These are phyloP conservation scores for Pestalotiopsis sp. DNA, from an alignment of 2,329 filamentous ascomycete genomes.

Conservation along the genomic window DNA sequence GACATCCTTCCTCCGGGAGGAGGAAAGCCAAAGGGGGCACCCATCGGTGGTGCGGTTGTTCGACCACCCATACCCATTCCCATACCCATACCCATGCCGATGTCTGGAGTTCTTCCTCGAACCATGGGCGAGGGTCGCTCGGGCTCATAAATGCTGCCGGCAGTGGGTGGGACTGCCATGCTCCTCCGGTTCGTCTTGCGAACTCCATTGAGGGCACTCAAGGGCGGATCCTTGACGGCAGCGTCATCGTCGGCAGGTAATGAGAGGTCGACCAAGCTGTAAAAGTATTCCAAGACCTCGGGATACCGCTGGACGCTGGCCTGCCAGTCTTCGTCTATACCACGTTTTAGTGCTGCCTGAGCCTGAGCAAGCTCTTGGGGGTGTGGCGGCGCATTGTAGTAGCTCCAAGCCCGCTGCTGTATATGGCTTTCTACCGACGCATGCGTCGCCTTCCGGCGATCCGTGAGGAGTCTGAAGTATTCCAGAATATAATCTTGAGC, in stretches of 20 bases:
- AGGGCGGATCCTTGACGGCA: constrained; percentile 58
- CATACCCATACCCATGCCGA: not conserved
- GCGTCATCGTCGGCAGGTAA: constrained; percentile 64
- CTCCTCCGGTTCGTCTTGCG: constrained; percentile 47
- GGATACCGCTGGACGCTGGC: constrained; percentile 74
- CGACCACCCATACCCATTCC: constrained; percentile 34
- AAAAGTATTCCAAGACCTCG: constrained; percentile 81
- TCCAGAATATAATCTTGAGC: constrained; percentile 69
- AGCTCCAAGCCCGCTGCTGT: constrained; percentile 52
- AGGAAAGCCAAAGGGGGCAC: not conserved
- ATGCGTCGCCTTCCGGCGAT: constrained; percentile 60
- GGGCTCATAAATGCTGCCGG: constrained; percentile 30
- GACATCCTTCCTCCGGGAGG: not conserved
- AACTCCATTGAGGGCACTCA: constrained; percentile 52
- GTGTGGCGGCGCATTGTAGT: constrained; percentile 58
- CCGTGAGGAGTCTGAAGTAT: constrained; percentile 62
- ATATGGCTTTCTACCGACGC: constrained; percentile 57
- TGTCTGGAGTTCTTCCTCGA: constrained; percentile 37
- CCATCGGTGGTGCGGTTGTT: constrained; percentile 23
- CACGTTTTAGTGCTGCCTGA: constrained; percentile 66
- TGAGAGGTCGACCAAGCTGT: constrained; percentile 65
- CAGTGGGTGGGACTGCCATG: constrained; percentile 36
- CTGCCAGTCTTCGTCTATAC: constrained; percentile 79
- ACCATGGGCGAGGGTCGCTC: constrained; percentile 23
- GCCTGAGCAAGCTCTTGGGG: constrained; percentile 64